These are phyloP conservation scores for Talaromyces sp. DNA, from an alignment of 2,329 filamentous ascomycete species.

Conservation along the genomic window DNA sequence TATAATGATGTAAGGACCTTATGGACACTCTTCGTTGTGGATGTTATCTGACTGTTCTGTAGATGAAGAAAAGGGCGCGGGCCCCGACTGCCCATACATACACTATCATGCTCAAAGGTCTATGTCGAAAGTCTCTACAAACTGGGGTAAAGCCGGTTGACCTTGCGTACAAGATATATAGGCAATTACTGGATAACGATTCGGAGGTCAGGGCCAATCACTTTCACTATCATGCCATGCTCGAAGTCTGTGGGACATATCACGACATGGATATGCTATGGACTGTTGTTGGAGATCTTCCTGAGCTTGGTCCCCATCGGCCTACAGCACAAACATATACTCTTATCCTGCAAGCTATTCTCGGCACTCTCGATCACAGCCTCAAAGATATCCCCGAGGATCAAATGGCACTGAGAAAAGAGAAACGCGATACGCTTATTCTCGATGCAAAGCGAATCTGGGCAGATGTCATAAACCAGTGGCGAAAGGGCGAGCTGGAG, in stretches of 20 bases:
- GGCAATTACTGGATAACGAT: slow-evolving; percentile 64
- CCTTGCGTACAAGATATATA: slow-evolving; percentile 72
- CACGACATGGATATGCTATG: slow-evolving; percentile 77
- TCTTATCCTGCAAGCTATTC: slow-evolving; percentile 75
- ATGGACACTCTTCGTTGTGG: background rate
- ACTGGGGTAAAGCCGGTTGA: slow-evolving; percentile 55
- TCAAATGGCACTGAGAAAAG: slow-evolving; percentile 26
- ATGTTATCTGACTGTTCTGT: slow-evolving; percentile 10
- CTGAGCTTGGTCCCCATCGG: slow-evolving; percentile 58
- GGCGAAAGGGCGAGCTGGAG: slow-evolving; percentile 65
- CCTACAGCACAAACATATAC: slow-evolving; percentile 75
- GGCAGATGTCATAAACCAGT: slow-evolving; percentile 73
- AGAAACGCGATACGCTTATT: slow-evolving; percentile 45
- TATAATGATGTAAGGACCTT: slow-evolving; percentile 73
- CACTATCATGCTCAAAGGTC: slow-evolving; percentile 75
- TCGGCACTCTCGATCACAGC: slow-evolving; percentile 42
- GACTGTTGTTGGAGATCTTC: slow-evolving; percentile 68
- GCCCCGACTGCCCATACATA: slow-evolving; percentile 78
- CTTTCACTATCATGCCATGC: slow-evolving; percentile 83
- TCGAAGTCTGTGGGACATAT: slow-evolving; percentile 74
- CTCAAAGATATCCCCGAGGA: slow-evolving; percentile 31
- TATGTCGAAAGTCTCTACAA: slow-evolving; percentile 58
- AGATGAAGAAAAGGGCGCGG: slow-evolving; percentile 94
- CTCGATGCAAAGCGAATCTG: slow-evolving; percentile 71
- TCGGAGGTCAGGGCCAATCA: slow-evolving; percentile 67